Percentiles rank a stretch among this genome's conserved stretches.
Conservation (phyloP, 164 flowering plant genomes). For the Vitis rupestris region DNA sequence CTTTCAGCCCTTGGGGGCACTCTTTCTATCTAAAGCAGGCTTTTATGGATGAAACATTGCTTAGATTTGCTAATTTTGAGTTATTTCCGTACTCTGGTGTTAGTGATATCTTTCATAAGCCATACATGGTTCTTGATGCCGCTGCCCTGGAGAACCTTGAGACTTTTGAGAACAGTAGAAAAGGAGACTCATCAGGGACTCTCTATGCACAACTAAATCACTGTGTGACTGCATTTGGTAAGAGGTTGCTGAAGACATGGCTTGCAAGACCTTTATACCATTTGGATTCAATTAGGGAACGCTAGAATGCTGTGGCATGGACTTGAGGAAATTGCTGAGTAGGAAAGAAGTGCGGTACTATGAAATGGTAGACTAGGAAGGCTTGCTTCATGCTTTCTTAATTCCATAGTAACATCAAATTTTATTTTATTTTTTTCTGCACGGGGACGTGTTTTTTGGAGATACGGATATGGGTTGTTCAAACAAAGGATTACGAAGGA, state of each 20-base stretch:
- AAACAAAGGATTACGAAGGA: too few species aligned
- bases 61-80: slow-evolving; percentile 90
- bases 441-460: too few species aligned
- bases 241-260: slow-evolving; percentile 87
- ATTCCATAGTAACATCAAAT: too few species aligned
- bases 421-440: too few species aligned
- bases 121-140: slow-evolving; percentile 89
- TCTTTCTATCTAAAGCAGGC: slow-evolving; percentile 81
- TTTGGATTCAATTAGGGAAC: slow-evolving; percentile 55
- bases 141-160: slow-evolving; percentile 95
- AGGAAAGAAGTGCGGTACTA: too few species aligned
- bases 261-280: slow-evolving; percentile 90
- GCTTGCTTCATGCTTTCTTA: too few species aligned
- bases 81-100: slow-evolving; percentile 65
- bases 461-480: too few species aligned
- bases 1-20: slow-evolving; percentile 94
- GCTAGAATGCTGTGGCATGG: slow-evolving; percentile 79
- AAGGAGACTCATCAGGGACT: slow-evolving; percentile 86
- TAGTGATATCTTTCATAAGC: slow-evolving; percentile 45
- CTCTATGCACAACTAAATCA: slow-evolving; percentile 82
- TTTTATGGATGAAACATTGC: slow-evolving; percentile 76
- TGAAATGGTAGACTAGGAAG: too few species aligned
- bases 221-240: slow-evolving; percentile 92
- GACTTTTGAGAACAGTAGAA: slow-evolving; percentile 83
- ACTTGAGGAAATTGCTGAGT: too few species aligned